phyloP scores from a whole-genome alignment of 2,329 filamentous ascomycete species.

The Sarocladium kiliense region DNA sequence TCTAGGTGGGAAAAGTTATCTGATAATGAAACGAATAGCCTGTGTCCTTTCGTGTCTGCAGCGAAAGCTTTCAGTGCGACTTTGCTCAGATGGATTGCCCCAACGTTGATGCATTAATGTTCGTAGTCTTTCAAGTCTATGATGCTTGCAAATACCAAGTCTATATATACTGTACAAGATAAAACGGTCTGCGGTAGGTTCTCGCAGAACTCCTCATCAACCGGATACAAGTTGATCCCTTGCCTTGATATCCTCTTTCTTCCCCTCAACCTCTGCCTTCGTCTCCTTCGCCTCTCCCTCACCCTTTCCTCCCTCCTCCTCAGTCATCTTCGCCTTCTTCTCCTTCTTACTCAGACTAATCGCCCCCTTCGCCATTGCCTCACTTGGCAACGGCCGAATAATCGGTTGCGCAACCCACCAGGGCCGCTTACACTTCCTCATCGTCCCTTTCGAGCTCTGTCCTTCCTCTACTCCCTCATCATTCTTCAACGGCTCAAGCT shows the following conservation, averaged over 20 bases:
- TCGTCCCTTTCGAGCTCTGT: conserved; percentile 60
- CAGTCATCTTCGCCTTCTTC: conserved; percentile 32
- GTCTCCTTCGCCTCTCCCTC: conserved; percentile 32
- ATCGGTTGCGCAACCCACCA: conserved; percentile 92
- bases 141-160: too few relatives aligned
- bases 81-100: too few relatives aligned
- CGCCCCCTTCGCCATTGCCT: conserved; percentile 78
- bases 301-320: conserved; percentile 13
- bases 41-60: too few relatives aligned
- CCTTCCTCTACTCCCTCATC: conserved; percentile 34
- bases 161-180: too few relatives aligned
- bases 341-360: conserved; percentile 70
- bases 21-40: too few relatives aligned
- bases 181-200: too few relatives aligned
- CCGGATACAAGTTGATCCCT: conserved; percentile 21
- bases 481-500: conserved; percentile 19
- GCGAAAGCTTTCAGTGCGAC: too few relatives aligned
- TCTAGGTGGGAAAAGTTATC: neutral
- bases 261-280: conserved; percentile 31
- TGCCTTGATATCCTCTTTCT: conserved; percentile 19
- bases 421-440: conserved; percentile 70
- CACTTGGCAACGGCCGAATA: conserved; percentile 77
- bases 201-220: conserved; percentile 10
- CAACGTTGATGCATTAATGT: too few relatives aligned
- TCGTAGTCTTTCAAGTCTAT: too few relatives aligned